Percentiles rank a stretch among this genome's conserved stretches.
Evolutionary conservation across 305 asterid species (phyloP).

Genomic region (Fraxinus sp.): DNA sequence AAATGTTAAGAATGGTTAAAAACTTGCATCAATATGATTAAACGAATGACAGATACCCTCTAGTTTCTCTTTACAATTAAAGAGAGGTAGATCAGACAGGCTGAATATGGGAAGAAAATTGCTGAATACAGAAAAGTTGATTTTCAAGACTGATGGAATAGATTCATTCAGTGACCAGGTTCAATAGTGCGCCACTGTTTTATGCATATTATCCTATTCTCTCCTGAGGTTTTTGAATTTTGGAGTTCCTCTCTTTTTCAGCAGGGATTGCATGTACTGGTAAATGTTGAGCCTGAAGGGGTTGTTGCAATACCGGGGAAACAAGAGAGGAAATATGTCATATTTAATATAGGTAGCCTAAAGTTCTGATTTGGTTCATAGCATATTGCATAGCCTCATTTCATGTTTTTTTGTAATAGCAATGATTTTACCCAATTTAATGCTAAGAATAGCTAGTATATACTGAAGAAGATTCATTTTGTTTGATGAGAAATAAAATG

Average conservation of each 20-base stretch:
- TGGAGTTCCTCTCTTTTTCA: not conserved
- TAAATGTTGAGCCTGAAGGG: not conserved
- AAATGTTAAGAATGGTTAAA: not conserved
- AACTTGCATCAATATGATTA: not conserved
- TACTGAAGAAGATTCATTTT: not conserved
- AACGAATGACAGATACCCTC: conserved; percentile 60
- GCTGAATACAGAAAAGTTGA: conserved; percentile 76
- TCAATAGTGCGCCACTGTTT: not conserved
- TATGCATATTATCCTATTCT: not conserved
- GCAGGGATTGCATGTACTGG: not conserved
- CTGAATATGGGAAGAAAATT: conserved; percentile 59
- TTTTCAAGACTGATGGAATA: conserved; percentile 51
- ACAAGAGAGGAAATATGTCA: not conserved
- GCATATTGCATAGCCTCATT: not conserved
- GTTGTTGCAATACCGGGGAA: not conserved
- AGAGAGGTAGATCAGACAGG: conserved; percentile 46
- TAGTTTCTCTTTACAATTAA: conserved; percentile 63
- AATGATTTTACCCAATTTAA: not conserved
- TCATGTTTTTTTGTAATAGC: not conserved
- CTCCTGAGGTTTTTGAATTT: not conserved
- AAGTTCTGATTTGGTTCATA: not conserved
- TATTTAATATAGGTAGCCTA: not conserved
- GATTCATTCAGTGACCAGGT: conserved; percentile 47
- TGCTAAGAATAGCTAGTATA: not conserved
- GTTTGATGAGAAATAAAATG: not conserved